Evolutionary conservation across 805 yeast species (phyloP).

Genomic region (Monosporozyma aerobia): DNA sequence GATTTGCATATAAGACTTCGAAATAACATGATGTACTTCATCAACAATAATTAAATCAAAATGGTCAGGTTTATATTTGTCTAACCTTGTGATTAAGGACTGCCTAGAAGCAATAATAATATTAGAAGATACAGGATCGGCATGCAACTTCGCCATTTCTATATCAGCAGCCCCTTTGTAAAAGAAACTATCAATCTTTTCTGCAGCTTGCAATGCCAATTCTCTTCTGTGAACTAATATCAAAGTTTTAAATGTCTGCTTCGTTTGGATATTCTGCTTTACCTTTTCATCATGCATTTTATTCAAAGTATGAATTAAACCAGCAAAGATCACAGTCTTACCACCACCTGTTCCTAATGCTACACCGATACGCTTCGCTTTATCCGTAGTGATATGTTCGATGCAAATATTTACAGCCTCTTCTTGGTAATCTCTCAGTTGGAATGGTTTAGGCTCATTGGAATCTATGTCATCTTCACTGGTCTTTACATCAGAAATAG

Average conservation of each 20-base stretch:
- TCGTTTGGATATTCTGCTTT: conserved; percentile 22
- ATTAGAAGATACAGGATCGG: conserved; percentile 36
- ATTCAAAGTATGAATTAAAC: conserved; percentile 31
- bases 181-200: conserved; percentile 36
- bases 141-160: conserved; percentile 54
- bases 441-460: background rate
- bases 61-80: conserved; percentile 44
- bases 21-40: conserved; percentile 89
- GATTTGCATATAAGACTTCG: conserved; percentile 52
- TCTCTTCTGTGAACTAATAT: conserved; percentile 79
- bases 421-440: conserved; percentile 51
- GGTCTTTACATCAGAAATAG: background rate
- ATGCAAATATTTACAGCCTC: conserved; percentile 56
- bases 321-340: conserved; percentile 71
- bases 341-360: conserved; percentile 94
- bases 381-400: conserved; percentile 34
- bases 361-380: conserved; percentile 58
- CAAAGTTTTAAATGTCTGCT: conserved; percentile 29
- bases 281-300: background rate
- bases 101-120: conserved; percentile 73
- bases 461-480: background rate
- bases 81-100: conserved; percentile 43
- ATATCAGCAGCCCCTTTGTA: conserved; percentile 49
- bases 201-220: conserved; percentile 60
- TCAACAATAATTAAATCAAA: conserved; percentile 67